phyloP scores from a whole-genome alignment of 441 rosid species.

The Erysimum cheiri region DNA sequence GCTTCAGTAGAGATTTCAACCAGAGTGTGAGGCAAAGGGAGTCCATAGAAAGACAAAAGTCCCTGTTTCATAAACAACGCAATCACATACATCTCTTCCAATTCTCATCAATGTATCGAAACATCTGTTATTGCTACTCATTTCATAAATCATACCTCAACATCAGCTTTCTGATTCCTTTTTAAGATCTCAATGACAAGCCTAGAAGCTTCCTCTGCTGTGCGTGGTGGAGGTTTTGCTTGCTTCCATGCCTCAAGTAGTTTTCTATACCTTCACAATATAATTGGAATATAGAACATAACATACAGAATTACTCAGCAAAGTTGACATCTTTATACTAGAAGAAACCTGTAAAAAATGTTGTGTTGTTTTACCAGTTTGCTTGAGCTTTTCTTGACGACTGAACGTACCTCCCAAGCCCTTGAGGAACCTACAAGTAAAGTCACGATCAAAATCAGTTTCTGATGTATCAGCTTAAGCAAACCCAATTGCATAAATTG shows the following conservation, averaged over 20 bases:
- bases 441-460: slow-evolving; percentile 6
- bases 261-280: slow-evolving; percentile 69
- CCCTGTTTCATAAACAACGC: slow-evolving; percentile 51
- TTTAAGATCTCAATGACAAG: slow-evolving; percentile 63
- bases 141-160: slow-evolving; percentile 55
- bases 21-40: slow-evolving; percentile 66
- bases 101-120: background rate
- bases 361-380: slow-evolving; percentile 62
- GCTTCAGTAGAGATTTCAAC: slow-evolving; percentile 48
- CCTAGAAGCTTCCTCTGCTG: slow-evolving; percentile 74
- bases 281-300: background rate
- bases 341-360: slow-evolving; percentile 3
- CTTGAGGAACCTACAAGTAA: slow-evolving; percentile 67
- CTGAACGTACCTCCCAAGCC: slow-evolving; percentile 65
- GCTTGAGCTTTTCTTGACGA: slow-evolving; percentile 93
- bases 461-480: slow-evolving; percentile 7
- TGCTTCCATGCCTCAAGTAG: slow-evolving; percentile 79
- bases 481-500: slow-evolving; percentile 1
- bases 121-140: slow-evolving; percentile 9
- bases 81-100: slow-evolving; percentile 5
- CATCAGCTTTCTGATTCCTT: slow-evolving; percentile 60
- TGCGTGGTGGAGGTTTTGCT: slow-evolving; percentile 77
- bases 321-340: slow-evolving; percentile 27
- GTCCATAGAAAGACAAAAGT: slow-evolving; percentile 78
- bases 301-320: background rate